phyloP scores from a whole-genome alignment of 2,329 filamentous ascomycete genomes.

The Sporothrix humicola region DNA sequence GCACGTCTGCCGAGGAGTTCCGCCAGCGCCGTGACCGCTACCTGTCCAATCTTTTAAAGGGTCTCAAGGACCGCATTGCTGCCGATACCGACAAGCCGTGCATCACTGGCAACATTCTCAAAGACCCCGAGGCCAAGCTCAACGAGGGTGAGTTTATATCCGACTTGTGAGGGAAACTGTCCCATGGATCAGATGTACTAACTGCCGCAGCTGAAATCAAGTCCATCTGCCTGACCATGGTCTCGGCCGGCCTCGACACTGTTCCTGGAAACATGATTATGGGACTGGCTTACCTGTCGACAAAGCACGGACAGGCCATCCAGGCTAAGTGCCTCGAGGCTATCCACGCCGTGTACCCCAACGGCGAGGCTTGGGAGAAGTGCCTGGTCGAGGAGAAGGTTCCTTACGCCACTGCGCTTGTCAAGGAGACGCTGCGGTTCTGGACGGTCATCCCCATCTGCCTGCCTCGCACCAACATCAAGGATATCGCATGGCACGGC shows the following conservation, averaged over 20 bases:
- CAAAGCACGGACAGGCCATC: conserved; percentile 68
- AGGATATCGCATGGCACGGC: conserved; percentile 71
- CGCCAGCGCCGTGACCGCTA: conserved; percentile 58
- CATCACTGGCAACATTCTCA: conserved; percentile 40
- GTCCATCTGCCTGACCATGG: conserved; percentile 76
- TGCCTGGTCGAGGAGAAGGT: conserved; percentile 77
- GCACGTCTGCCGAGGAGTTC: conserved; percentile 67
- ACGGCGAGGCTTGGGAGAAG: conserved; percentile 74
- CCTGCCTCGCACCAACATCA: conserved; percentile 72
- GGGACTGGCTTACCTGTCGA: conserved; percentile 76
- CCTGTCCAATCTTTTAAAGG: conserved; percentile 67
- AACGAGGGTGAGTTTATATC: conserved; percentile 22
- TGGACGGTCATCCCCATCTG: conserved; percentile 82
- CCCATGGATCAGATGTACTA: neutral
- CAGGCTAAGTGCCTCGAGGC: conserved; percentile 71
- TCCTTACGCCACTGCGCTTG: conserved; percentile 75
- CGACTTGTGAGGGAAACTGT: neutral
- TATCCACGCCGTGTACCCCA: conserved; percentile 72
- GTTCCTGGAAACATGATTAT: conserved; percentile 80
- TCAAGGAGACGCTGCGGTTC: conserved; percentile 78
- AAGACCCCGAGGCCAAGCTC: conserved; percentile 40
- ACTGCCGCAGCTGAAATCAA: conserved; percentile 61
- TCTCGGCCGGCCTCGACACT: conserved; percentile 80
- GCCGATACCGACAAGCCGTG: conserved; percentile 40
- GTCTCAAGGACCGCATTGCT: conserved; percentile 45